These are phyloP conservation scores for Tanacetum coccineum DNA, from an alignment of 129 eudicot genomes.

Conservation along the genomic window DNA sequence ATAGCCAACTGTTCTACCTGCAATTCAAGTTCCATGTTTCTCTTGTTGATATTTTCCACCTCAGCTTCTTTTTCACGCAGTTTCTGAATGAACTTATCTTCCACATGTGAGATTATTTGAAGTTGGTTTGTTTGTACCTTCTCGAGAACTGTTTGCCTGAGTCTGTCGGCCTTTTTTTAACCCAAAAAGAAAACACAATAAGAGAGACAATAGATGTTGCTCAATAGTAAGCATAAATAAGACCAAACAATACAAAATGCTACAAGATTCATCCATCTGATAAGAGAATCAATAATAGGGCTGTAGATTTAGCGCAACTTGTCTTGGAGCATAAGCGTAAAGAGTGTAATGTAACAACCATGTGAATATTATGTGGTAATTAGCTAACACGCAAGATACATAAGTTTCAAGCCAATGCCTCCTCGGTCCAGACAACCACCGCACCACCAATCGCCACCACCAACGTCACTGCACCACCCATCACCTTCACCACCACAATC, in stretches of 20 bases:
- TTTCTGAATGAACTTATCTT: constrained; percentile 55
- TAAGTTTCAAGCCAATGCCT: background rate
- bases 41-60: constrained; percentile 58
- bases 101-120: constrained; percentile 57
- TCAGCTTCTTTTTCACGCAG: constrained; percentile 69
- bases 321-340: background rate
- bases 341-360: background rate
- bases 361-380: background rate
- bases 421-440: no score
- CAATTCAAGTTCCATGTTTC: constrained; percentile 64
- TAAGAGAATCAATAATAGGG: background rate
- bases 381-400: background rate
- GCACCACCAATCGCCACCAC: no score
- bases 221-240: background rate
- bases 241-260: background rate
- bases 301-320: background rate
- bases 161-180: constrained; percentile 54
- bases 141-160: constrained; percentile 61
- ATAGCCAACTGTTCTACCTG: constrained; percentile 60
- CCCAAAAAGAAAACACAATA: background rate
- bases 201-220: constrained; percentile 1
- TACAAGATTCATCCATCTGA: background rate
- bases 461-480: no score
- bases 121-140: constrained; percentile 69
- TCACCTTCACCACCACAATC: no score